Base-by-base conservation (phyloP, 2,329 filamentous ascomycete species). In the Aspergillus hiratsukae region DNA sequence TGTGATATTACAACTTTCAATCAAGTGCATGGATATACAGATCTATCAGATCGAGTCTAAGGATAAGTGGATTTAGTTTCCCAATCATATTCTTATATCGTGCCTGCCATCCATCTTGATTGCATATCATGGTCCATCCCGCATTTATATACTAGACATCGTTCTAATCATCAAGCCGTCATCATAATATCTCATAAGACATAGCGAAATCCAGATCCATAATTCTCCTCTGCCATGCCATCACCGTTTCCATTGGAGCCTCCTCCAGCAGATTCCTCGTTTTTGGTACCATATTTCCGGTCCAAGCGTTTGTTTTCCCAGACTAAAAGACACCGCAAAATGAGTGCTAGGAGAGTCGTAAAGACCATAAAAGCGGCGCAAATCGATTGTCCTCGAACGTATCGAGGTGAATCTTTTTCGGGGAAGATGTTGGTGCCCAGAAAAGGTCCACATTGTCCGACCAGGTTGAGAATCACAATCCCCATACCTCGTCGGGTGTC, bases 351-450 rank as follows among this genome's bases (percentile, higher is more conserved):
- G 0, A 80, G 56, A 0, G 78, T 81, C 0, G 84, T 85, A 46
- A 88, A 73, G 6, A 87, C 69, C 71, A 86, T 87, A 45, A 88
- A 83, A 0, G 76, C 80, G 0, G 85, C 81, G 60, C 86, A 87
- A 3, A 87, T 80, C 54, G 76, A 76, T 71, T 81, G 81, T 0
- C 87, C 86, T 1, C 81, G 84, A 1, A 76, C 64, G 58, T 76
- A 81, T 4, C 74, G 72, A 10, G 81, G 80, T 10, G 68, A 71
- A 48, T 82, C 77, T 6, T 57, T 66, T 14, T 70, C 65, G 0
- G 85, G 86, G 61, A 87, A 89, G 8, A 88, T 64, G 49, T 85
- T 80, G 2, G 85, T 88, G 3, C 86, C 86, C 5, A 88, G 69
- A 14, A 87, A 72, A 1, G 85, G 84, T 0, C 84, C 84, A 58